Base-by-base conservation (phyloP, 129 eudicot genomes). In the Flaveria bidentis region DNA sequence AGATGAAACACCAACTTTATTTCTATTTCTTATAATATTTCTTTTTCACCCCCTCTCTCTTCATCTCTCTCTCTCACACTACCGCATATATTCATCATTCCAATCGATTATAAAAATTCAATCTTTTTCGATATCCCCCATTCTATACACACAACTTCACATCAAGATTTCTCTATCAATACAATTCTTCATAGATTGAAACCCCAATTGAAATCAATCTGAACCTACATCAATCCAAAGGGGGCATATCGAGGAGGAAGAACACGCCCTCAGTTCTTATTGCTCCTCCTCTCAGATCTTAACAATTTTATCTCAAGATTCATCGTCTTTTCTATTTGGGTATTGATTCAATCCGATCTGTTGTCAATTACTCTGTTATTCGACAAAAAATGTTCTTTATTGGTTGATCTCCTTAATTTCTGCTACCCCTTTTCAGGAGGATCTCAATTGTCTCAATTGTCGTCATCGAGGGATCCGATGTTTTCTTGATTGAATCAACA, bases 241-340 rank as follows among this genome's bases (percentile, higher is more conserved):
- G 26, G 88, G 85, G 80, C 83, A n/a, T 42, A 64, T 78, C 70
- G 86, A 83, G 85, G 88, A 80, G 87, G 86, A 82, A 75, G 84
- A 84, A 84, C 89, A 73, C 82, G 89, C 89, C 89, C 87, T 82
- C 89, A 52, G 85, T 82, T 86, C 85, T 82, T 67, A 72, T 71
- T 67, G 76, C 65, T 52, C 81, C 82, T 74, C 83, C 85, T 87
- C 83, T 73, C 84, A 87, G 88, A 87, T 87, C 87, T 84, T 82
- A 82, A 50, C 23, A 4, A 9, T 45, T 33, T 60, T 46, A 0
- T 33, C 63, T 71, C 76, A 44, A 79, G 82, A 69, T 79, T 75
- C 69, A 51, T 69, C 84, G 80, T 83, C 84, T 74, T 4, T 36
- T 45, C 13, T 11, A 45, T 45, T 45, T 45, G 87, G 89, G 87